Percentiles rank a stretch among this genome's conserved stretches.
Conservation (phyloP, 768 basidiomycete genomes). For the Boletellus sp. region DNA sequence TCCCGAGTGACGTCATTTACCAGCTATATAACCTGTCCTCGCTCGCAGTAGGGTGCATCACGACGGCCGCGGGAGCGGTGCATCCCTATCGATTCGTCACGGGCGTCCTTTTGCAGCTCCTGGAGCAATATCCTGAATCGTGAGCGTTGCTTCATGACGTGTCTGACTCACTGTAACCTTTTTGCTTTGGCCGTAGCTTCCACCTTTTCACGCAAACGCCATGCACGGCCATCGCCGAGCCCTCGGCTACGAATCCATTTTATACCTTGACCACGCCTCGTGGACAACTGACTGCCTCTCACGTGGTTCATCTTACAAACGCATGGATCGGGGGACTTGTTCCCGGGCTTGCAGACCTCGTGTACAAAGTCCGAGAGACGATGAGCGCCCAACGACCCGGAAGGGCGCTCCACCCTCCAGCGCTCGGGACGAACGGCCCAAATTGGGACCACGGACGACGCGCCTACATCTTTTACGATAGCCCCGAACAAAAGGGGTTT, state of each 20-base stretch:
- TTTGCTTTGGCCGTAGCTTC: constrained; percentile 22
- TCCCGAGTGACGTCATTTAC: background rate
- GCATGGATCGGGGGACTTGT: constrained; percentile 47
- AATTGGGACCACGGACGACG: constrained; percentile 39
- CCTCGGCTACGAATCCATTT: constrained; percentile 15
- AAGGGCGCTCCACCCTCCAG: constrained; percentile 22
- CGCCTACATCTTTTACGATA: constrained; percentile 58
- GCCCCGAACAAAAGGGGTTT: constrained; percentile 36
- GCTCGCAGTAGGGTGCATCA: constrained; percentile 47
- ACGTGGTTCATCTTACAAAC: constrained; percentile 55
- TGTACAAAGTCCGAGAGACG: constrained; percentile 40
- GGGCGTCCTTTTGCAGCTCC: constrained; percentile 49
- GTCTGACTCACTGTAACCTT: background rate
- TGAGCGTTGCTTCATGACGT: constrained; percentile 19
- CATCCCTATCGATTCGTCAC: constrained; percentile 73
- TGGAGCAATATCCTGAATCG: constrained; percentile 43
- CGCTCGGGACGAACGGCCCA: background rate
- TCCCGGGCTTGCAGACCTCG: constrained; percentile 35
- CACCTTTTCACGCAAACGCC: constrained; percentile 44
- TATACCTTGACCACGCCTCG: constrained; percentile 43
- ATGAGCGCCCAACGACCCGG: constrained; percentile 68
- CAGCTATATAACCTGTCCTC: constrained; percentile 51
- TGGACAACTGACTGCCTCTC: constrained; percentile 37
- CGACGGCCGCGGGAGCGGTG: constrained; percentile 54
- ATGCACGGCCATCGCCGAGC: constrained; percentile 34